Conservation (phyloP, 208 protist species). For the Novymonas esmeraldas region DNA sequence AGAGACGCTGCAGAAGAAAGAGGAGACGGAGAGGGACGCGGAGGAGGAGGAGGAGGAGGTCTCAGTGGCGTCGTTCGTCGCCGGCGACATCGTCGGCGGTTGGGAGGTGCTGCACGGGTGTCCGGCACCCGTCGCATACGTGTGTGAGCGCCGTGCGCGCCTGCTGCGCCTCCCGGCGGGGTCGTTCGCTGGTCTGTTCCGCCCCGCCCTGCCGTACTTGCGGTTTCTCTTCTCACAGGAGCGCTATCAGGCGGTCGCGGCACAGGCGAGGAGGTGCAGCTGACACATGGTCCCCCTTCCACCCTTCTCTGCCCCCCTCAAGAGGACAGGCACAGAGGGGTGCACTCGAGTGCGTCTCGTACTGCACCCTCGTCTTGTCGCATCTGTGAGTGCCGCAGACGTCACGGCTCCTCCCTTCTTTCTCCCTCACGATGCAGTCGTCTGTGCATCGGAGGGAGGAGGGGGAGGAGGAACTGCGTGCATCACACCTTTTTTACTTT, state of each 20-base stretch:
- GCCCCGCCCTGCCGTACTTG: slow-evolving; percentile 17
- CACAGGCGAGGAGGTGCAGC: not conserved
- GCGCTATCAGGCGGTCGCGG: slow-evolving; percentile 10
- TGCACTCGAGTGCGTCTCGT: too few species aligned
- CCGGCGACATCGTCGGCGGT: slow-evolving; percentile 18
- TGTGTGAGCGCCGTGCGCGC: slow-evolving; percentile 12
- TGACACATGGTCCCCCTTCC: not conserved
- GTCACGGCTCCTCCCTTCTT: not conserved
- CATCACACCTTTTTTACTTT: too few species aligned
- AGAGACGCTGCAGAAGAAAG: not conserved
- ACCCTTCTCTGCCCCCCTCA: too few species aligned
- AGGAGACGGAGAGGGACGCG: not conserved
- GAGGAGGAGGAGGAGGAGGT: not conserved
- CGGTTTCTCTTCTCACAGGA: slow-evolving; percentile 8
- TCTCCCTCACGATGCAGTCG: not conserved
- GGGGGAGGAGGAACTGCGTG: too few species aligned
- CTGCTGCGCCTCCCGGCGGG: slow-evolving; percentile 14
- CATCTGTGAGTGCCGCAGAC: too few species aligned
- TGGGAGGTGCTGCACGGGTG: slow-evolving; percentile 13
- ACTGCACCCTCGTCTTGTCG: too few species aligned
- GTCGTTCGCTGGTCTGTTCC: slow-evolving; percentile 14
- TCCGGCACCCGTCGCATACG: slow-evolving; percentile 6
- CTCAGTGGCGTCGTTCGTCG: slow-evolving; percentile 10
- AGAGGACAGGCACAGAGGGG: too few species aligned
- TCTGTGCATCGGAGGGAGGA: too few species aligned